Evolutionary conservation across 768 basidiomycete species (phyloP), one percentile per base, ranked within the genome.

Genomic region (Suillus spraguei): DNA sequence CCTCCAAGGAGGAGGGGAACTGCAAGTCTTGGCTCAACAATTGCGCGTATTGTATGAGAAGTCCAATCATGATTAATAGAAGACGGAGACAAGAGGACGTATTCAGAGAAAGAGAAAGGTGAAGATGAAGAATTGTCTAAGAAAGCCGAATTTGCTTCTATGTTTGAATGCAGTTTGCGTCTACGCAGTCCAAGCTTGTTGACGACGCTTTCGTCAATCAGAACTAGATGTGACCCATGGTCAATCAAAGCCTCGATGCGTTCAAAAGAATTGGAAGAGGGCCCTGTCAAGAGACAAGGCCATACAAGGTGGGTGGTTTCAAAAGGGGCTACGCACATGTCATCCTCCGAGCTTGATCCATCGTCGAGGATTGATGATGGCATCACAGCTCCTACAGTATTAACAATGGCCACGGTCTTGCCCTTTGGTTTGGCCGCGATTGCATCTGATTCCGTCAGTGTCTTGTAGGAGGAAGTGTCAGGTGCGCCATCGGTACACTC

Each of bases 371-470:
- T 9, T 0, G 42, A 9, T 1, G 9, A 44, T 0, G 20, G 42
- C 42, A 44, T 44, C 0, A 44, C 9, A 1, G 42, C 42, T 44
- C 42, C 42, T 0, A 44, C 1, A 0, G 20, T 1, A 0, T 2
- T 8, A 1, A 44, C 42, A 44, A 20, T 20, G 0, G 42, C 42
- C 0, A 44, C 3, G 0, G 20, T 42, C 17, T 20, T 13, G 1
- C 2, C 4, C 17, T 42, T 42, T 9, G 41, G 8, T 4, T 42
- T 42, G 7, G 41, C 41, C 0, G 17, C 41, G 2, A 42, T 20
- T 0, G 17, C 41, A 2, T 42, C 17, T 0, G 41, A 0, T 42
- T 42, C 41, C 0, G 8, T 42, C 0, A 42, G 41, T 3, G 8
- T 7, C 17, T 42, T 42, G 17, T 42, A 39, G 3, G 38, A 14